phyloP scores from a whole-genome alignment of 768 basidiomycete species.

The Lactarius sanguifluus region DNA sequence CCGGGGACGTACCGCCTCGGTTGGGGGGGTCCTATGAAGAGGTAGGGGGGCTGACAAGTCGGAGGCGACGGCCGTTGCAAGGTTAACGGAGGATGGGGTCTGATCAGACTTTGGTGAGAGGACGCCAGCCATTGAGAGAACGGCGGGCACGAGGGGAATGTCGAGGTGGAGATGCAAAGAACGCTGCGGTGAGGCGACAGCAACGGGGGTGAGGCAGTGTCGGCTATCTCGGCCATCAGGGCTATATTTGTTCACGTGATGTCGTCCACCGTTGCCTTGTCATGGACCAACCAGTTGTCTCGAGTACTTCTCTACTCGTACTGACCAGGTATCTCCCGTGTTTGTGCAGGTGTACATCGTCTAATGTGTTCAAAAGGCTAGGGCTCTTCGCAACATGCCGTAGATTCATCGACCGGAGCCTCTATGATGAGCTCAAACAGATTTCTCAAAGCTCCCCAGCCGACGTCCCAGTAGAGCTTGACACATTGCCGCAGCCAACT shows the following conservation, averaged over 20 bases:
- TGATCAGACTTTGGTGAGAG: slow-evolving; percentile 51
- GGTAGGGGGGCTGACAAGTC: slow-evolving; percentile 39
- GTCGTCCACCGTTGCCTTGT: not conserved
- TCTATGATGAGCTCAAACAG: slow-evolving; percentile 27
- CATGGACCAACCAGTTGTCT: not conserved
- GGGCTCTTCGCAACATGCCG: slow-evolving; percentile 27
- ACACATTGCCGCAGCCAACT: slow-evolving; percentile 24
- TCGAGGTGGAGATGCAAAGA: not conserved
- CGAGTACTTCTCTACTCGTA: slow-evolving; percentile 12
- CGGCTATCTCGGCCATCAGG: not conserved
- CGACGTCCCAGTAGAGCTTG: slow-evolving; percentile 18
- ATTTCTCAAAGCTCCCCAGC: slow-evolving; percentile 11
- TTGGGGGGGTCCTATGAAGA: not conserved
- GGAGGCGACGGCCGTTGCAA: slow-evolving; percentile 43
- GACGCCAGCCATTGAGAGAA: slow-evolving; percentile 31
- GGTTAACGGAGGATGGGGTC: slow-evolving; percentile 47
- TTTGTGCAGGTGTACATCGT: not conserved
- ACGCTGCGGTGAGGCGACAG: not conserved
- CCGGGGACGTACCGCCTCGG: slow-evolving; percentile 13
- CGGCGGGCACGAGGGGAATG: not conserved
- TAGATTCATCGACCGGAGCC: slow-evolving; percentile 24
- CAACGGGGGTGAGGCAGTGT: not conserved
- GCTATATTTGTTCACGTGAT: not conserved
- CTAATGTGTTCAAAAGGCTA: slow-evolving; percentile 17
- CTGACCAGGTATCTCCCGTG: not conserved